Conservation (phyloP, 129 eudicot species). For the Pittosporum tobira region DNA sequence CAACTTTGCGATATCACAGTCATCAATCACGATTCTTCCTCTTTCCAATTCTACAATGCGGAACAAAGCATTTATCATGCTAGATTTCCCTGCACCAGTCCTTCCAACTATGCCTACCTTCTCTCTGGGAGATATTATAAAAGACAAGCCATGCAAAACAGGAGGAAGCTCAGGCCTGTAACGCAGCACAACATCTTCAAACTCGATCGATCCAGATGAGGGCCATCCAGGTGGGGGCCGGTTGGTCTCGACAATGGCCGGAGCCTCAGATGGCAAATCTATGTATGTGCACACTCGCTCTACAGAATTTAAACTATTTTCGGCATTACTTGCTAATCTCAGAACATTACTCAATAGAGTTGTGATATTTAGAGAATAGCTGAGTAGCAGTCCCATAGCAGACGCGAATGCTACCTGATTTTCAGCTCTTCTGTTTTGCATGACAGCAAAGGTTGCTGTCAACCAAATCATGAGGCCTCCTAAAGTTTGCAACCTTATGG, state of each 20-base stretch:
- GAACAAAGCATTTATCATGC: conserved; percentile 95
- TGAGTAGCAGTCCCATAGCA: conserved; percentile 90
- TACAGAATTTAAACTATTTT: conserved; percentile 86
- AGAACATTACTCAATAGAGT: conserved; percentile 56
- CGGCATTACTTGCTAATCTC: conserved; percentile 86
- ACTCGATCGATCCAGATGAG: conserved; percentile 50
- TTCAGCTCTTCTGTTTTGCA: conserved; percentile 76
- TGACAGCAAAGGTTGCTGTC: conserved; percentile 90
- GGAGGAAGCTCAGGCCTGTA: conserved; percentile 95
- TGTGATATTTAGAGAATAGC: conserved; percentile 82
- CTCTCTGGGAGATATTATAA: conserved; percentile 53
- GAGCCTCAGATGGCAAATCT: conserved; percentile 89
- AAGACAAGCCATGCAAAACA: conserved; percentile 68
- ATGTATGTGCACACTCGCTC: conserved; percentile 91
- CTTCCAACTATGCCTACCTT: conserved; percentile 95
- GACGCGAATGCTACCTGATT: conserved; percentile 91
- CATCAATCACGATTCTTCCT: conserved; percentile 72
- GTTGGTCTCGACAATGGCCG: conserved; percentile 45
- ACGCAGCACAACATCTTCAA: conserved; percentile 72
- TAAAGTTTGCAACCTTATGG: conserved; percentile 68
- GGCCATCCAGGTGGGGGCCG: conserved; percentile 99
- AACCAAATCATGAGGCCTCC: conserved; percentile 98
- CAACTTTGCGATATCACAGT: conserved; percentile 61
- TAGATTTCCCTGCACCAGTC: conserved; percentile 97
- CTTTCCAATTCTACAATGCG: conserved; percentile 90